phyloP scores from a whole-genome alignment of 192 early-diverging fungal genomes.

The Backusella liffmaniae region DNA sequence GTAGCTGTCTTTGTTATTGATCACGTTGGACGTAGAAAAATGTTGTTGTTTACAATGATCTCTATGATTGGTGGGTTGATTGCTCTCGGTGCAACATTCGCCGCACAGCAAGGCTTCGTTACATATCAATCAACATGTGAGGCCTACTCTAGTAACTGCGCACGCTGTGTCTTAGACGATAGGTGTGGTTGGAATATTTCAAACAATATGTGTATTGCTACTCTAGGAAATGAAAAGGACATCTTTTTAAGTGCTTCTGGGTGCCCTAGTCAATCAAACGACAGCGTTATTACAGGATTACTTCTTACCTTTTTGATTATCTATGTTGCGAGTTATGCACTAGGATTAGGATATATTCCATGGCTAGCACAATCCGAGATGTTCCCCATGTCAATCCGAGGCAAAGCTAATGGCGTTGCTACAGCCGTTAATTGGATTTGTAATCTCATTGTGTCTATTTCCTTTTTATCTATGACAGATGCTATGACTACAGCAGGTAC shows the following conservation, averaged over 20 bases:
- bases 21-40: conserved; percentile 43
- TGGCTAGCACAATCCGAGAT: conserved; percentile 56
- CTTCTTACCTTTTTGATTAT: conserved; percentile 21
- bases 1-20: conserved; percentile 51
- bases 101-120: conserved; percentile 44
- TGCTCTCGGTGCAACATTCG: conserved; percentile 46
- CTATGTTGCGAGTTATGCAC: conserved; percentile 46
- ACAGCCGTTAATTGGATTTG: conserved; percentile 54
- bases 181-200: conserved; percentile 38
- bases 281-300: conserved; percentile 21
- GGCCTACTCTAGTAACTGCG: conserved; percentile 44
- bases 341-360: conserved; percentile 53
- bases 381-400: conserved; percentile 48
- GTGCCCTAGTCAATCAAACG: conserved; percentile 22
- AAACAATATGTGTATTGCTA: conserved; percentile 9
- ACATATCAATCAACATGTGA: conserved; percentile 39
- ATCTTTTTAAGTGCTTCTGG: conserved; percentile 25
- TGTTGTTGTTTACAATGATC: conserved; percentile 45
- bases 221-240: background rate
- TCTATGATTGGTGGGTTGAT: conserved; percentile 46
- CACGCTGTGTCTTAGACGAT: conserved; percentile 47
- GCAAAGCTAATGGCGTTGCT: conserved; percentile 51
- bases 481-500: conserved; percentile 48
- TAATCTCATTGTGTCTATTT: conserved; percentile 46
- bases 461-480: conserved; percentile 53